phyloP scores from a whole-genome alignment of 1,139 yeast genomes.

The Sugiyamaella novakii region DNA sequence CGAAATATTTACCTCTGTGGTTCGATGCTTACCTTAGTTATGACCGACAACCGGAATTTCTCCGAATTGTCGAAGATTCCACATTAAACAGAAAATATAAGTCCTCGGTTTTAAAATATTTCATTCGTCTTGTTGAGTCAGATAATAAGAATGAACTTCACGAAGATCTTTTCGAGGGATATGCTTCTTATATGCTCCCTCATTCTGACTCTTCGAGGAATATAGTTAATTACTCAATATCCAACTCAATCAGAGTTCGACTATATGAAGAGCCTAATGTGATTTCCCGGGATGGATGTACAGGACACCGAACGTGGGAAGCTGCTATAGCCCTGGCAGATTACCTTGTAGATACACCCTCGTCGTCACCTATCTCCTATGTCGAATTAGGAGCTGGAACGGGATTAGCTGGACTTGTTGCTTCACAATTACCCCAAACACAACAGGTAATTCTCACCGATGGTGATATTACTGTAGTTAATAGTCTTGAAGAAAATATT shows the following conservation, averaged over 20 bases:
- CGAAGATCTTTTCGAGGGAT: slow-evolving; percentile 31
- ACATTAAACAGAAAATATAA: slow-evolving; percentile 24
- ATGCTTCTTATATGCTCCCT: slow-evolving; percentile 26
- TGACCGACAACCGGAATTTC: slow-evolving; percentile 23
- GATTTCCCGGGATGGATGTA: slow-evolving; percentile 62
- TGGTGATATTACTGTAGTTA: slow-evolving; percentile 70
- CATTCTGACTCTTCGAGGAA: background rate
- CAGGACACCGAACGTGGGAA: slow-evolving; percentile 94
- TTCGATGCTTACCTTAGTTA: slow-evolving; percentile 17
- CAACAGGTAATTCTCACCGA: slow-evolving; percentile 62
- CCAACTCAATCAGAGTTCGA: slow-evolving; percentile 15
- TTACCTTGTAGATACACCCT: slow-evolving; percentile 41
- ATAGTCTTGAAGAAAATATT: slow-evolving; percentile 51
- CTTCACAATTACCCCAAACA: slow-evolving; percentile 41
- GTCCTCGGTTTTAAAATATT: slow-evolving; percentile 26
- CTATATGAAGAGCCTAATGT: slow-evolving; percentile 39
- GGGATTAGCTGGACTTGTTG: slow-evolving; percentile 72
- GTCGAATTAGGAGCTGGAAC: slow-evolving; percentile 91
- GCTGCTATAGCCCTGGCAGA: slow-evolving; percentile 74
- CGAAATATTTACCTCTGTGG: slow-evolving; percentile 22
- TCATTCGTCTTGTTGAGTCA: slow-evolving; percentile 26
- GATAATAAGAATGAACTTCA: slow-evolving; percentile 16
- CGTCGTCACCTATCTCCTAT: slow-evolving; percentile 32
- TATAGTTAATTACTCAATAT: slow-evolving; percentile 16
- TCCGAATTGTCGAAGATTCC: slow-evolving; percentile 20